Conservation (phyloP, 2,329 filamentous ascomycete genomes). For the Aspergillus aculeatus region DNA sequence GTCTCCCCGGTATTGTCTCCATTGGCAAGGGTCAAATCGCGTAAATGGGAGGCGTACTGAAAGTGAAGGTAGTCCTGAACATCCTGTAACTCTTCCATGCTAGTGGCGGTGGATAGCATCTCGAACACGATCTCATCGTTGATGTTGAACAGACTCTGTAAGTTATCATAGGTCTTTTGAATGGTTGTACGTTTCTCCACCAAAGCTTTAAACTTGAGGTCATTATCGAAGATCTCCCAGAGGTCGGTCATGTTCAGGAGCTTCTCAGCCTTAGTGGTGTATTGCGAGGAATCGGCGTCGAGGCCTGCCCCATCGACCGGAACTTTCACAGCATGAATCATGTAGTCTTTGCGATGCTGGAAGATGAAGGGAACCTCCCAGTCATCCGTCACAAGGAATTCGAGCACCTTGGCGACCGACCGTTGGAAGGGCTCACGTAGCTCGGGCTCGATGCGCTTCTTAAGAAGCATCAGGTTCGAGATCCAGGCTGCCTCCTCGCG, state of each 20-base stretch:
- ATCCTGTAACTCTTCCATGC: conserved; percentile 94
- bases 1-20: conserved; percentile 60
- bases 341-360: conserved; percentile 95
- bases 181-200: conserved; percentile 88
- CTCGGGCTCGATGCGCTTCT: conserved; percentile 72
- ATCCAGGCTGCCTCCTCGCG: conserved; percentile 92
- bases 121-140: conserved; percentile 76
- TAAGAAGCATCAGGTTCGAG: conserved; percentile 81
- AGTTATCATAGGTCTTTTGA: conserved; percentile 72
- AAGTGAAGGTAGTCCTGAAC: conserved; percentile 96
- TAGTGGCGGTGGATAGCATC: conserved; percentile 74
- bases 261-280: conserved; percentile 76
- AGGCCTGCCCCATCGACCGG: conserved; percentile 60
- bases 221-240: conserved; percentile 91
- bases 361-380: conserved; percentile 97
- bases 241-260: conserved; percentile 88
- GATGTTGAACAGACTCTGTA: conserved; percentile 66
- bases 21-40: conserved; percentile 68
- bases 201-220: conserved; percentile 91
- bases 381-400: conserved; percentile 92
- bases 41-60: conserved; percentile 79
- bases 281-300: conserved; percentile 70
- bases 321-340: conserved; percentile 82
- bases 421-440: conserved; percentile 80
- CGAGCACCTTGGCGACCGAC: conserved; percentile 85